phyloP scores from a whole-genome alignment of 768 basidiomycete species.

The Lentinula guzmanii region DNA sequence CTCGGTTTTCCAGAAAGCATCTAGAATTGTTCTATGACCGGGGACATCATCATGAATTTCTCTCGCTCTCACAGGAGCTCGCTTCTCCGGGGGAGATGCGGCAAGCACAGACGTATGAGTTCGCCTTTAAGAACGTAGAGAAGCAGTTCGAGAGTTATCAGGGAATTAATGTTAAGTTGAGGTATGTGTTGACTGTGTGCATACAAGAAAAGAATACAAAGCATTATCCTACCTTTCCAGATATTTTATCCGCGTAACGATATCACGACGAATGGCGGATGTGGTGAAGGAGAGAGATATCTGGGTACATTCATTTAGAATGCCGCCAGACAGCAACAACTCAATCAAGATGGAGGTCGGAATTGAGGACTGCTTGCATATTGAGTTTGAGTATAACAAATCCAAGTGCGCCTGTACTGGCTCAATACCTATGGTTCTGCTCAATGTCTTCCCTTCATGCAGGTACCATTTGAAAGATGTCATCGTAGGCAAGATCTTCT shows the following conservation, averaged over 20 bases:
- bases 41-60: slow-evolving; percentile 96
- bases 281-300: slow-evolving; percentile 89
- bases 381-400: slow-evolving; percentile 99
- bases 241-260: slow-evolving; percentile 87
- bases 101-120: slow-evolving; percentile 93
- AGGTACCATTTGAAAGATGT: slow-evolving; percentile 99
- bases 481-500: slow-evolving; percentile 99
- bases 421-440: not conserved
- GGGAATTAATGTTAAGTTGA: slow-evolving; percentile 95
- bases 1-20: not conserved
- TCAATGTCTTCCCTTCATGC: not conserved
- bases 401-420: slow-evolving; percentile 66
- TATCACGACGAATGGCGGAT: slow-evolving; percentile 90
- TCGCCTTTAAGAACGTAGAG: slow-evolving; percentile 98
- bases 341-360: slow-evolving; percentile 99
- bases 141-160: slow-evolving; percentile 98
- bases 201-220: too few species aligned
- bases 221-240: slow-evolving; percentile 31
- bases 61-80: slow-evolving; percentile 91
- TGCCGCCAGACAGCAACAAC: slow-evolving; percentile 98
- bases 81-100: slow-evolving; percentile 97
- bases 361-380: slow-evolving; percentile 97
- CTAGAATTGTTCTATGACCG: slow-evolving; percentile 92
- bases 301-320: slow-evolving; percentile 98
- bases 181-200: slow-evolving; percentile 44